Evolutionary conservation across 139 green algal species (phyloP), one percentile per base, ranked within the genome.

Genomic region (Edaphochlamys debaryana): DNA sequence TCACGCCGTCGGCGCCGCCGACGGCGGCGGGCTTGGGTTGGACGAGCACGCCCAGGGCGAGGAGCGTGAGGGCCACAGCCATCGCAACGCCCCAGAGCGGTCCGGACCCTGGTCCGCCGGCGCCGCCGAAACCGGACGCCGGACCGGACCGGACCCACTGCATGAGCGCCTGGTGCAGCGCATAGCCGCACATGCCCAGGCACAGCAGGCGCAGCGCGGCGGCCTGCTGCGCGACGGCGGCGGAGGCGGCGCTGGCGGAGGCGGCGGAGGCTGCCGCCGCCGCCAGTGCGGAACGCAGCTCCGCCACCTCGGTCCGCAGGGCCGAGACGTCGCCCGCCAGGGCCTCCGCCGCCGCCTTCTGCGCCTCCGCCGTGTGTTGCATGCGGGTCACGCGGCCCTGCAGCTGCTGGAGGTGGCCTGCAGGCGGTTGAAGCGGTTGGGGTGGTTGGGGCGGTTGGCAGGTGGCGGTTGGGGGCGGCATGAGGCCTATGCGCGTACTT

Each of bases 321-420:
- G 15, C 4, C 8, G 8, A n/a, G 7, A 48, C 32, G 50, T 79
- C 50, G n/a, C 20, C 36, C 7, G 32, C 71, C 71, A 79, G 50
- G 32, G 62, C 41, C 8, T 32, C 50, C 0, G 34, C 50, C 7
- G 41, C 37, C 50, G 32, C 50, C 0, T 34, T 1, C 71, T 79
- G 71, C 20, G 34, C 71, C 48, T 67, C 71, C 30, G 50, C 20
- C 40, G 48, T 45, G 13, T 36, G 50, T 32, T 36, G 34, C 69
- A 77, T 77, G 30, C 32, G 69, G 8, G 45, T 41, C 15, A 63
- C 30, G 9, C 45, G 42, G 23, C 45, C 69, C 69, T 77, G 69
- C 36, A 77, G 69, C 69, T 77, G 45, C 40, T 62, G 45, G 13
- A 77, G 69, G 17, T 77, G 69, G 45, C 69, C 69, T 77, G 69